Base-by-base conservation (phyloP, 306 rosid genomes). In the Pueraria montana region DNA sequence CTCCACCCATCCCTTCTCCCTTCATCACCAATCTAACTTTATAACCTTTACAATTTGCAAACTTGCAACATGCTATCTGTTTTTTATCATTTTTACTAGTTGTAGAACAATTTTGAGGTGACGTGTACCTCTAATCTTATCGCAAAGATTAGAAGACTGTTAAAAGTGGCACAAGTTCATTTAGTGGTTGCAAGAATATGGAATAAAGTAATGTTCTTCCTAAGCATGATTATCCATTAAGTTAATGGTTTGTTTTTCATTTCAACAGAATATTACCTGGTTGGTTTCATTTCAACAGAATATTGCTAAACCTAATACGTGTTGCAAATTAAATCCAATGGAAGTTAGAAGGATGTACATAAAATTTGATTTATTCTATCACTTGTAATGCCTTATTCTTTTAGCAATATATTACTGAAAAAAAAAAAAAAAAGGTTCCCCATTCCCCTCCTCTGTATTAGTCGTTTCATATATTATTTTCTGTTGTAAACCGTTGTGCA, bases 131-230 rank as follows among this genome's bases (percentile, higher is more conserved):
- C 34, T 68, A 53, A 53, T 55, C 10, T 49, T 38, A n/a, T 55
- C 6, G 0, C 67, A 50, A 12, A 11, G 13, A 48, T 52, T 52
- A 49, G 67, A 23, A 53, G 58, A 34, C 56, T 40, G 18, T 62
- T 49, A 11, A 21, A 65, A 43, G 84, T 23, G n/a, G 40, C 18
- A 40, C 32, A 68, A 50, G 0, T 59, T 27, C 27, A 18, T n/a
- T 34, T 72, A 10, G 67, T 73, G 74, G 43, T 62, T 9, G 58
- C 42, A 46, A 73, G 80, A 73, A 81, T n/a, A 63, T 23, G 76
- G 75, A 63, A 81, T 32, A 81, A 63, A 62, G 80, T 62, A 7
- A 61, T 46, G 63, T 61, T 32, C 5, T 72, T 32, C 24, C 46
- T 59, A 43, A 71, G 12, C n/a, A 72, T 62, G 13, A 59, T 71